Evolutionary conservation across 352 stramenopile genomes (phyloP).

Genomic region (Phytopythium sindhum): DNA sequence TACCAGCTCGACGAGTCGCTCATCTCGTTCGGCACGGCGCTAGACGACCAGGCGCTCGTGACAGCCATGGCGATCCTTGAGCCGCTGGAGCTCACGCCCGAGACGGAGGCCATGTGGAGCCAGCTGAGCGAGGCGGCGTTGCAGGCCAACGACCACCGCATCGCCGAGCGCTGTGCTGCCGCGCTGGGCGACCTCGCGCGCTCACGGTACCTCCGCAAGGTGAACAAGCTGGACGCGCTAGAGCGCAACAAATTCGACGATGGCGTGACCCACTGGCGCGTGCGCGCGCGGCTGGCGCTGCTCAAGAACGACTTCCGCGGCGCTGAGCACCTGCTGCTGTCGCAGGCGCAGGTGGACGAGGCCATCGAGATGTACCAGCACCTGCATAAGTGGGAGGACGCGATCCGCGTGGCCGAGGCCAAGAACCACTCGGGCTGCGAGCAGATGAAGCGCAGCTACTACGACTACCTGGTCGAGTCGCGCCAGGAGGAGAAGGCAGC

Average conservation of each 20-base stretch:
- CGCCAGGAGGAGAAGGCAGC: slow-evolving; percentile 92
- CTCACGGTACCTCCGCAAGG: slow-evolving; percentile 85
- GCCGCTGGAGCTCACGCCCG: slow-evolving; percentile 86
- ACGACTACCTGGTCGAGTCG: slow-evolving; percentile 90
- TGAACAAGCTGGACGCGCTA: slow-evolving; percentile 89
- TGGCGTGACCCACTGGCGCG: slow-evolving; percentile 82
- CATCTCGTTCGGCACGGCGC: slow-evolving; percentile 92
- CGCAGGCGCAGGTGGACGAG: slow-evolving; percentile 90
- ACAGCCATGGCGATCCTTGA: slow-evolving; percentile 93
- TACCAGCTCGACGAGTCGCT: slow-evolving; percentile 94
- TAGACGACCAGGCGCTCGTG: slow-evolving; percentile 91
- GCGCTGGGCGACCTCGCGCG: slow-evolving; percentile 89
- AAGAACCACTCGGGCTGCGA: slow-evolving; percentile 75
- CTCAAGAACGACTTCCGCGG: slow-evolving; percentile 90
- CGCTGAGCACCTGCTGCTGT: slow-evolving; percentile 90
- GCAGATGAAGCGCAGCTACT: slow-evolving; percentile 90
- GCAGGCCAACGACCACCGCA: slow-evolving; percentile 83
- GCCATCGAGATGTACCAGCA: slow-evolving; percentile 95
- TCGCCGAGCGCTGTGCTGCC: slow-evolving; percentile 89
- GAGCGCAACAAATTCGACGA: slow-evolving; percentile 75
- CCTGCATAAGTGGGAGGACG: slow-evolving; percentile 93
- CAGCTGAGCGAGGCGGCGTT: slow-evolving; percentile 88
- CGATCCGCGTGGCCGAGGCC: slow-evolving; percentile 89
- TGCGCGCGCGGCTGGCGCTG: slow-evolving; percentile 76
- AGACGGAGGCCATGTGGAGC: slow-evolving; percentile 93